Conservation (phyloP, 2,329 filamentous ascomycete genomes). For the Sporothrix protearum region DNA sequence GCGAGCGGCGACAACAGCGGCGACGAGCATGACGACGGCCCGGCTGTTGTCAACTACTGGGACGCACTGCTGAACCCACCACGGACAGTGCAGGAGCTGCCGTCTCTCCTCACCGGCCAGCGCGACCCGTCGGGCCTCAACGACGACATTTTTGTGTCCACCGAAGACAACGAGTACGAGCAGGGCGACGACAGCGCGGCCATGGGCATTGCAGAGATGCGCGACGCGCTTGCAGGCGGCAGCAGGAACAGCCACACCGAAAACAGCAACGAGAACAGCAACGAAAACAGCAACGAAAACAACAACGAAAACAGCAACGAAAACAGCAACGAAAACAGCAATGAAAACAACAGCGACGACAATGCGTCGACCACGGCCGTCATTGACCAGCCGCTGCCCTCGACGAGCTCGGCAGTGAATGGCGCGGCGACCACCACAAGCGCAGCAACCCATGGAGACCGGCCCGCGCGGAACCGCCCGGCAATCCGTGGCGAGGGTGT, state of each 20-base stretch:
- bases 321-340: background rate
- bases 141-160: constrained; percentile 18
- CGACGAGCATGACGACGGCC: constrained; percentile 28
- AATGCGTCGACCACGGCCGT: background rate
- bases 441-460: background rate
- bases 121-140: background rate
- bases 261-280: background rate
- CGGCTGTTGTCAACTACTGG: constrained; percentile 42
- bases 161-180: background rate
- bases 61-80: constrained; percentile 47
- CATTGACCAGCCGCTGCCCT: background rate
- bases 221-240: background rate
- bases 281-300: background rate
- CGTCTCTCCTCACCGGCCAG: constrained; percentile 37
- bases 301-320: background rate
- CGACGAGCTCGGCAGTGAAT: background rate
- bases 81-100: constrained; percentile 42
- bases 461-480: background rate
- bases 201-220: background rate
- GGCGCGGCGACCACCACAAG: background rate
- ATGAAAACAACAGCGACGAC: background rate
- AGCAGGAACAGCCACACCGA: background rate
- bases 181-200: constrained; percentile 8
- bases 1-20: background rate
- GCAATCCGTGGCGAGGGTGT: background rate